Evolutionary conservation across 1,139 yeast species (phyloP), one percentile per base, ranked within the genome.

Genomic region (Taphrina deformans): DNA sequence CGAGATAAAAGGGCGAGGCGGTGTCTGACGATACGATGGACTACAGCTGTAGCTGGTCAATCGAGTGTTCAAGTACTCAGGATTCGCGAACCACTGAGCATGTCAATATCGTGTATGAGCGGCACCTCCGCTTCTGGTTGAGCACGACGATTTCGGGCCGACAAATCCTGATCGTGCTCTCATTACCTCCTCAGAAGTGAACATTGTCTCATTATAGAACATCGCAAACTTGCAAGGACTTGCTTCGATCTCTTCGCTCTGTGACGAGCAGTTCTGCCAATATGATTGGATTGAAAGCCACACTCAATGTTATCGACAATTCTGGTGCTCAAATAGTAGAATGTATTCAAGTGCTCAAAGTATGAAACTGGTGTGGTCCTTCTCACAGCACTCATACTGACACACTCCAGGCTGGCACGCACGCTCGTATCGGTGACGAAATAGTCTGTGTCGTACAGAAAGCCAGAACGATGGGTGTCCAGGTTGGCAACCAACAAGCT

Each of bases 371-470:
- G 21, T 2, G 10, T 27, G 21, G 21, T 24, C 6, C 26, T 33
- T n/a, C n/a, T 18, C 2, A 29, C 5, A 0, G 14, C 44, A n/a
- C 14, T n/a, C 3, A 0, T 27, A 7, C 10, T 16, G 29, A 29
- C 38, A 21, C n/a, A 14, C 38, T n/a, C 5, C 14, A 59, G 71
- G 96, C 93, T 74, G 85, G 88, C 1, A 97, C 97, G 65, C 53
- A 73, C 69, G 61, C 58, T n/a, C 44, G 55, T 21, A 53, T 60
- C 66, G 72, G 81, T 52, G 99, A 93, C 76, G 89, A 87, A 75
- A 88, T 93, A 70, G 96, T 95, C 24, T 96, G 91, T 67, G 99
- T 95, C 65, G 95, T 93, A 55, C 95, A 95, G 75, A 88, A 90
- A 77, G 96, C 98, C 51, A 85, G 85, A 73, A 92, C 96, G 10